Conservation (phyloP, 208 protist genomes). For the Naegleria gruberi region DNA sequence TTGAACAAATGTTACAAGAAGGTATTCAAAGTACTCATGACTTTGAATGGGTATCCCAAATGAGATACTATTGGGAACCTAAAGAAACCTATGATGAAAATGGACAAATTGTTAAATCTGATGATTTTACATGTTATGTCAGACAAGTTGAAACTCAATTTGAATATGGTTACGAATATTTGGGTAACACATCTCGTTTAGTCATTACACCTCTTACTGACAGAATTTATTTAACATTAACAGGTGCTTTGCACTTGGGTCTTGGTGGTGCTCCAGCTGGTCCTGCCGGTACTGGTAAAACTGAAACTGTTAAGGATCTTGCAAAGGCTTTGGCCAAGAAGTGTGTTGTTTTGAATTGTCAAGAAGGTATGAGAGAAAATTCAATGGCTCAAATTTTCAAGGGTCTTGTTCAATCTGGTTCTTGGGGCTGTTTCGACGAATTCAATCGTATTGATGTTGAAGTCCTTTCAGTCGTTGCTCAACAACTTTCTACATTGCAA, state of each 20-base stretch:
- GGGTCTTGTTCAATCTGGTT: conserved; percentile 85
- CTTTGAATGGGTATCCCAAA: conserved; percentile 94
- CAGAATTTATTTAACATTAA: conserved; percentile 91
- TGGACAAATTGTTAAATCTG: conserved; percentile 9
- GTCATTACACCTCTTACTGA: conserved; percentile 94
- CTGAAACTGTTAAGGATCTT: conserved; percentile 93
- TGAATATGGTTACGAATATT: conserved; percentile 90
- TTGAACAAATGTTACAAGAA: conserved; percentile 58
- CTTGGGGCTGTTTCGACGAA: conserved; percentile 97
- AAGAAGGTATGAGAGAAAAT: conserved; percentile 85
- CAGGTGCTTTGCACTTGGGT: conserved; percentile 77
- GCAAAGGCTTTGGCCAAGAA: conserved; percentile 92
- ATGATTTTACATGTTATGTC: conserved; percentile 60
- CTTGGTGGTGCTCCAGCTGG: conserved; percentile 83
- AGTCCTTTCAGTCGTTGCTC: conserved; percentile 64
- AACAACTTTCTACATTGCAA: conserved; percentile 85
- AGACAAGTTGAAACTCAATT: conserved; percentile 85
- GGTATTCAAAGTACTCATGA: conserved; percentile 54
- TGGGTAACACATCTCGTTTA: conserved; percentile 89
- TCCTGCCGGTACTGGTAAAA: conserved; percentile 81
- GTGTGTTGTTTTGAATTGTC: conserved; percentile 96
- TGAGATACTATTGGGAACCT: conserved; percentile 90
- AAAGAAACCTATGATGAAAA: conserved; percentile 58
- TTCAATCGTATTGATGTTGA: conserved; percentile 98
- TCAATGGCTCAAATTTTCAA: conserved; percentile 96